Evolutionary conservation across 768 basidiomycete species (phyloP).

Genomic region (Suillus weaverae): DNA sequence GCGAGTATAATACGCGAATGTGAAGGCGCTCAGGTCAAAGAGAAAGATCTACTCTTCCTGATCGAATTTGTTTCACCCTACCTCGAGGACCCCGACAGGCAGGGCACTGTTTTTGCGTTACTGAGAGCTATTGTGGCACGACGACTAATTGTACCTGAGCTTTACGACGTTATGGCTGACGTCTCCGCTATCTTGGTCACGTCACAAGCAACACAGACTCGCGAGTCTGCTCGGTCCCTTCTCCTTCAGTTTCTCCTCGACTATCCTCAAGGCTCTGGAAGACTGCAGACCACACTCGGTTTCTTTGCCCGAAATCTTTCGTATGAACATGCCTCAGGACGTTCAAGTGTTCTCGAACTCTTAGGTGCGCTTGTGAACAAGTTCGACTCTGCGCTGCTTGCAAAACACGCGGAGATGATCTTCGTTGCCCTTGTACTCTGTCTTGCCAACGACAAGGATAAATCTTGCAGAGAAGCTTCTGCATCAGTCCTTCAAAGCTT

Average conservation of each 20-base stretch:
- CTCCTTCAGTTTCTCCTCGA: conserved; percentile 94
- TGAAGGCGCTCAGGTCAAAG: conserved; percentile 76
- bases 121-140: conserved; percentile 88
- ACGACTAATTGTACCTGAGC: conserved; percentile 91
- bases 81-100: conserved; percentile 84
- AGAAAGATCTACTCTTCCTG: conserved; percentile 84
- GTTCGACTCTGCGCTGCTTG: conserved; percentile 71
- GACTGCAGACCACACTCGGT: conserved; percentile 83
- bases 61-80: conserved; percentile 87
- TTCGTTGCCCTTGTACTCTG: conserved; percentile 93
- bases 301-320: conserved; percentile 92
- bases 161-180: conserved; percentile 96
- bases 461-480: conserved; percentile 87
- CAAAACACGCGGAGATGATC: conserved; percentile 83
- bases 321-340: conserved; percentile 87
- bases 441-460: conserved; percentile 90
- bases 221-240: conserved; percentile 86
- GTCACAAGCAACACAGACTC: conserved; percentile 86
- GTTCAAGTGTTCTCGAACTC: conserved; percentile 91
- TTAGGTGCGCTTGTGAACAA: conserved; percentile 83
- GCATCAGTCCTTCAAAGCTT: conserved; percentile 79
- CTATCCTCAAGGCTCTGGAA: conserved; percentile 93
- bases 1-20: conserved; percentile 90
- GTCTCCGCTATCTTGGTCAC: conserved; percentile 92
- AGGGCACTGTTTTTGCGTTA: conserved; percentile 83